Evolutionary conservation across 805 yeast species (phyloP), one percentile per base, ranked within the genome.

Genomic region (Yamadazyma scolyti): DNA sequence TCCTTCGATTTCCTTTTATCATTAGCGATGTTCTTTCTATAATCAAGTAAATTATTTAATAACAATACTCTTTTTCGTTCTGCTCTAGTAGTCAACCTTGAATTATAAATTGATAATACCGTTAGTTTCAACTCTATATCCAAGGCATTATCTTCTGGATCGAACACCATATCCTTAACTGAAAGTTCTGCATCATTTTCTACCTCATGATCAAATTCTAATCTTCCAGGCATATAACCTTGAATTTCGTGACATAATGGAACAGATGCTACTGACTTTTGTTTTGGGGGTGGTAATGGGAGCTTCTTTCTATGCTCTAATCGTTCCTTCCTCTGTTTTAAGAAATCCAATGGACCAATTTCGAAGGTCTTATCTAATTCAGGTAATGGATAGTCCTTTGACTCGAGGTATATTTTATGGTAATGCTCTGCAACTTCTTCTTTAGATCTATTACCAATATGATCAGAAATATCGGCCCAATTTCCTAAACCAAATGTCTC

Each of bases 381-480:
- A 0, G 98, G 98, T 26, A 94, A 65, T 3, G 99, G 99, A 54
- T 89, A 94, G 30, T 74, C 73, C 1, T 63, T 60, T 12, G 87
- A 74, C 31, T 83, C 61, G 17, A 93, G 53, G 54, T 89, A 93
- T 6, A 79, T 71, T 9, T 75, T 67, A 40, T 70, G 68, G 61
- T 90, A 93, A 58, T 93, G 99, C 30, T 73, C 66, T 4, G 78
- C 87, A 13, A 88, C 96, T 54, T 94, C 98, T 38, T 88, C 96
- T 53, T 85, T 87, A 9, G 87, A 77, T 39, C 97, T 60, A 23
- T 89, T 86, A 9, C 97, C 97, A 33, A 94, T 85, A 51, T 86
- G 95, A 52, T 93, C 97, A 8, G 96, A 82, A n/a, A 94, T 77
- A 55, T 93, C 98, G 50, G 86, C 95, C 98, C 98, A 93, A 54